Percentiles rank a stretch among this genome's conserved stretches.
These are phyloP conservation scores for Oryza rufipogon DNA, from an alignment of 176 grass and related monocot species.

Conservation along the genomic window DNA sequence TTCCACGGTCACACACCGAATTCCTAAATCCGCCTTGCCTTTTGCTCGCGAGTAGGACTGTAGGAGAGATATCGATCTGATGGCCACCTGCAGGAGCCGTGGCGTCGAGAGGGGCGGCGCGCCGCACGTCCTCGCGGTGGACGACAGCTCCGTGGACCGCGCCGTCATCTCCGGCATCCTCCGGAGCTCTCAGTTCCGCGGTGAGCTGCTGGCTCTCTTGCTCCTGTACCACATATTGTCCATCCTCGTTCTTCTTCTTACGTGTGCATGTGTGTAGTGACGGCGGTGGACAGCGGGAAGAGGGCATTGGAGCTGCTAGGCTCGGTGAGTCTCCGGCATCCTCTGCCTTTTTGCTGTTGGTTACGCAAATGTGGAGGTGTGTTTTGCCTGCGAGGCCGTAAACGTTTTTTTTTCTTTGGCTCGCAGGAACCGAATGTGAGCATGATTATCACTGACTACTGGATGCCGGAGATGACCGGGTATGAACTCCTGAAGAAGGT, in stretches of 20 bases:
- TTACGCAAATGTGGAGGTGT: no score
- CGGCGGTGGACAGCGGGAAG: constrained; percentile 91
- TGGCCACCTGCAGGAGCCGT: constrained; percentile 35
- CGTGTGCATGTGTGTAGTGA: constrained; percentile 51
- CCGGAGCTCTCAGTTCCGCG: constrained; percentile 74
- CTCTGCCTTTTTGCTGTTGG: background rate
- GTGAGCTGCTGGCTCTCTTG: background rate
- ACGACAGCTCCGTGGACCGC: constrained; percentile 88
- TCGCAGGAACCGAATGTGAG: constrained; percentile 85
- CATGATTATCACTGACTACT: constrained; percentile 98
- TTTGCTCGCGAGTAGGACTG: background rate
- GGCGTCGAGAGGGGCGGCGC: constrained; percentile 22
- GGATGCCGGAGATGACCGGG: constrained; percentile 98
- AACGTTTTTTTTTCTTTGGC: background rate
- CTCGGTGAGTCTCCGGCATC: constrained; percentile 39
- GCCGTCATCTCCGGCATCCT: constrained; percentile 70
- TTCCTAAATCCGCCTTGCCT: background rate
- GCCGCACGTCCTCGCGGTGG: constrained; percentile 84
- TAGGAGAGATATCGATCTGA: background rate
- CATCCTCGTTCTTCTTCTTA: background rate
- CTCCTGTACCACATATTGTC: background rate
- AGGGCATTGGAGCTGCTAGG: constrained; percentile 81
- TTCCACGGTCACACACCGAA: background rate
- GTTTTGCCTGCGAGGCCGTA: background rate
- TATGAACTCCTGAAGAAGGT: constrained; percentile 95